Percentiles rank a stretch among this genome's conserved stretches.
Conservation (phyloP, 768 basidiomycete species). For the Trametes punicea region DNA sequence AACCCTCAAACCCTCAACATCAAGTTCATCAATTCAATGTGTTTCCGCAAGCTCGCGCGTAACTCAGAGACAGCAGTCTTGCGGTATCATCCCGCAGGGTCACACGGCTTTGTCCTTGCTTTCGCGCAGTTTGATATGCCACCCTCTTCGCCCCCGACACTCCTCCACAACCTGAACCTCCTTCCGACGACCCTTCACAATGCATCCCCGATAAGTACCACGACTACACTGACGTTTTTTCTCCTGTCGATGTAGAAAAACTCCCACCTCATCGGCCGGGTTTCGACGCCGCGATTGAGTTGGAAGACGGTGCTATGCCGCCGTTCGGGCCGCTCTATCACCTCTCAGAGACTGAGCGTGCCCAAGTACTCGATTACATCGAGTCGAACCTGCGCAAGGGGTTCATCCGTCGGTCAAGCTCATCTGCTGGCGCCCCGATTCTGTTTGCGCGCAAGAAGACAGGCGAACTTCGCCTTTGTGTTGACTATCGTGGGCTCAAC, state of each 20-base stretch:
- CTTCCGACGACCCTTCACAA: not conserved
- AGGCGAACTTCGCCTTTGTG: slow-evolving; percentile 25
- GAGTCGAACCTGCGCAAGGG: slow-evolving; percentile 35
- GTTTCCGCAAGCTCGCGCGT: not conserved
- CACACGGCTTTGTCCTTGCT: not conserved
- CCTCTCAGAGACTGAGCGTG: slow-evolving; percentile 32
- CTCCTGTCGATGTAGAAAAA: slow-evolving; percentile 23
- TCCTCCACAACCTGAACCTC: not conserved
- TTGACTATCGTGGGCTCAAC: too few species aligned
- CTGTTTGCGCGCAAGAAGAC: slow-evolving; percentile 31
- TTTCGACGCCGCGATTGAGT: slow-evolving; percentile 37
- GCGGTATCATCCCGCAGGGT: slow-evolving; percentile 1
- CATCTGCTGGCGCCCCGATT: slow-evolving; percentile 26
- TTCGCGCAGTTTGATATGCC: not conserved
- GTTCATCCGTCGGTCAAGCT: slow-evolving; percentile 30
- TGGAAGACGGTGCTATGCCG: slow-evolving; percentile 28
- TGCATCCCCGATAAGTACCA: slow-evolving; percentile 22
- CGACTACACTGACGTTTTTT: slow-evolving; percentile 30
- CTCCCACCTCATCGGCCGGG: slow-evolving; percentile 32
- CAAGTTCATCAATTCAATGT: not conserved
- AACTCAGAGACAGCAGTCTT: not conserved
- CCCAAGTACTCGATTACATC: slow-evolving; percentile 34
- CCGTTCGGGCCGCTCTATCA: slow-evolving; percentile 35
- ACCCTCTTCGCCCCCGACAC: not conserved
- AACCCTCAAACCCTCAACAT: not conserved